These are phyloP conservation scores for Fraxinus greggii DNA, from an alignment of 305 asterid species.

Conservation along the genomic window DNA sequence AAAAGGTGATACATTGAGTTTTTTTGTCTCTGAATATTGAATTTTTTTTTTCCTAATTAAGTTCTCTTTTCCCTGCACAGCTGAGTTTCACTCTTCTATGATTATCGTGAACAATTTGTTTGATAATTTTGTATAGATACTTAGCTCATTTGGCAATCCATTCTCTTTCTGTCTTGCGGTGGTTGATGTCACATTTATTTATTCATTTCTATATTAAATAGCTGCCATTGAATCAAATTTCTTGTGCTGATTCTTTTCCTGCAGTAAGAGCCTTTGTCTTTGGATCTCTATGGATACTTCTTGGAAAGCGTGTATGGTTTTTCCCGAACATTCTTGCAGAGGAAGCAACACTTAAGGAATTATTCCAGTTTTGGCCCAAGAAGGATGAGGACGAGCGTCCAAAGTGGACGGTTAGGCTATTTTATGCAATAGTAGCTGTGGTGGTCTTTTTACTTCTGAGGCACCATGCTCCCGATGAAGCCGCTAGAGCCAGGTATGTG, in stretches of 20 bases:
- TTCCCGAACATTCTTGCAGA: conserved; percentile 99
- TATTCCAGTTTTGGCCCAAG: conserved; percentile 98
- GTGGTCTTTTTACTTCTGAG: conserved; percentile 69
- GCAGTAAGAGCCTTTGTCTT: conserved; percentile 88
- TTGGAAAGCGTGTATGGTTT: conserved; percentile 92
- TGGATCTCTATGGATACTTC: conserved; percentile 69
- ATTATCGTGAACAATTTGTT: background rate
- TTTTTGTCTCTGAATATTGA: background rate
- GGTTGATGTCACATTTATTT: background rate
- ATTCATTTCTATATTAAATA: background rate
- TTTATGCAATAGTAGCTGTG: conserved; percentile 67
- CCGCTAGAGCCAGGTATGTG: conserved; percentile 92
- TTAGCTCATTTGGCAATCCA: background rate
- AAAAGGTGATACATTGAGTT: background rate
- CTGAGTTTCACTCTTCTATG: background rate
- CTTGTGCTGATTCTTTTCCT: conserved; percentile 24
- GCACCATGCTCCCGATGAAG: conserved; percentile 99
- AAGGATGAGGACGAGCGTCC: conserved; percentile 92
- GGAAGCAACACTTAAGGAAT: conserved; percentile 94
- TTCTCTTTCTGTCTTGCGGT: background rate
- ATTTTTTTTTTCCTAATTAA: background rate
- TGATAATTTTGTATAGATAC: background rate
- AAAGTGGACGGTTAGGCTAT: conserved; percentile 92
- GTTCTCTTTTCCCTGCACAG: background rate
- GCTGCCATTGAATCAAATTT: conserved; percentile 8